These are phyloP conservation scores for Ascoidea rubescens DNA, from an alignment of 805 yeast species.

Conservation along the genomic window DNA sequence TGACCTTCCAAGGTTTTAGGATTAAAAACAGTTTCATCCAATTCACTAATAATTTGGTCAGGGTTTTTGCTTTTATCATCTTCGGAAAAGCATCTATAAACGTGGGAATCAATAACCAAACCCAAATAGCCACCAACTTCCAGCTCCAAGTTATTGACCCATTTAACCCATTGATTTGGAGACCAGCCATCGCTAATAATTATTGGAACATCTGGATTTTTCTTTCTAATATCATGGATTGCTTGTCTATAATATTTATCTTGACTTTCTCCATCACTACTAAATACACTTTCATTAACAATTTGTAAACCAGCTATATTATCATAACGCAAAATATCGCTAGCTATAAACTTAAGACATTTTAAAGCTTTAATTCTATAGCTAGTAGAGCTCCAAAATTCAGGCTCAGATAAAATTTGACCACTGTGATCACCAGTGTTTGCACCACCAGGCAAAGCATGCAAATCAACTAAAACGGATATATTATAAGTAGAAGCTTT, in stretches of 20 bases:
- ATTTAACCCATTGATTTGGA: slow-evolving; percentile 63
- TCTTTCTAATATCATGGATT: slow-evolving; percentile 38
- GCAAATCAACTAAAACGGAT: slow-evolving; percentile 72
- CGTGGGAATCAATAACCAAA: slow-evolving; percentile 70
- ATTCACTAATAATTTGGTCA: slow-evolving; percentile 43
- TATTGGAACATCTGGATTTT: slow-evolving; percentile 48
- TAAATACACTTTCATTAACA: slow-evolving; percentile 72
- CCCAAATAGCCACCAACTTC: slow-evolving; percentile 30
- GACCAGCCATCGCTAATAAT: slow-evolving; percentile 92
- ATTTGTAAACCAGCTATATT: slow-evolving; percentile 76
- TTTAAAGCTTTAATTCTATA: slow-evolving; percentile 32
- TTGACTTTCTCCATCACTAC: slow-evolving; percentile 37
- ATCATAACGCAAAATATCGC: slow-evolving; percentile 32
- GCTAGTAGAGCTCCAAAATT: slow-evolving; percentile 42
- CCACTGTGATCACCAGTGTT: slow-evolving; percentile 82
- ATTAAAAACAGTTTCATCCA: slow-evolving; percentile 30
- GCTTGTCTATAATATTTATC: slow-evolving; percentile 55
- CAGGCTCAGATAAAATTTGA: slow-evolving; percentile 39
- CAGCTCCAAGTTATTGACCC: slow-evolving; percentile 34
- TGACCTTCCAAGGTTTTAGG: slow-evolving; percentile 16
- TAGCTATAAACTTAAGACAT: slow-evolving; percentile 44
- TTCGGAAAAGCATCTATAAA: slow-evolving; percentile 77
- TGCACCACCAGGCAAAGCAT: slow-evolving; percentile 89
- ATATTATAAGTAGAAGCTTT: slow-evolving; percentile 51
- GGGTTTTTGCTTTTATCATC: slow-evolving; percentile 55